Evolutionary conservation across 2,329 filamentous ascomycete genomes (phyloP), one percentile per base, ranked within the genome.

Genomic region (Aspergillus sp.): DNA sequence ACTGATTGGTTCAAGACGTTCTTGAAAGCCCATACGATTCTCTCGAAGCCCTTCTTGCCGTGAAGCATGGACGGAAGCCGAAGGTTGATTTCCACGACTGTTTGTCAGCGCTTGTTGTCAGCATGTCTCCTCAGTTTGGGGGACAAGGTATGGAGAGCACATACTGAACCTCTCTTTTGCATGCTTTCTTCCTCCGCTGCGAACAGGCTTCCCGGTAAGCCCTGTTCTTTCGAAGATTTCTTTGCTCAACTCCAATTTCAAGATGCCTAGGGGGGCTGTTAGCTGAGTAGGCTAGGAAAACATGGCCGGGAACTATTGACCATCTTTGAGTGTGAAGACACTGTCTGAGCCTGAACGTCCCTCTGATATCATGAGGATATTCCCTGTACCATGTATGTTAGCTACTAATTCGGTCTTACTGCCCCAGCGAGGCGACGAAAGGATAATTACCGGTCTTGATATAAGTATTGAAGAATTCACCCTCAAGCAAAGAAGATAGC

Each of bases 201-300:
- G 78, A 21, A 87, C 78, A 0, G 90, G 84, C 64, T 87, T 88
- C 1, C 94, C 94, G 0, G 88, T 85, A 0, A 99, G 81, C 0
- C 95, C 95, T 50, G 89, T 88, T 51, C 88, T 84, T 75, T 98
- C 92, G 74, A 93, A 97, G 0, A 86, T 87, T 57, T 92, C 87
- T 66, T 89, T 92, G 64, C 92, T 89, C 25, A 98, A 82, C 67
- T 91, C 90, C 68, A 99, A 82, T 3, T 83, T 86, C 36, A 99
- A 81, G 0, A 85, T 78, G 0, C 91, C 91, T 90, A 51, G 48
- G 25, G 17, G 3, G 13, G 25, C 23, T 30, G 13, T 64, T 36
- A 64, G 57, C 47, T 54, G 52, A 50, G 23, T n/a, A 17, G 25
- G 41, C 17, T 13, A 21, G 5, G n/a, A 41, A 41, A 7, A 23